phyloP scores from a whole-genome alignment of 352 stramenopile species.

The Hyaloperonospora brassicae region DNA sequence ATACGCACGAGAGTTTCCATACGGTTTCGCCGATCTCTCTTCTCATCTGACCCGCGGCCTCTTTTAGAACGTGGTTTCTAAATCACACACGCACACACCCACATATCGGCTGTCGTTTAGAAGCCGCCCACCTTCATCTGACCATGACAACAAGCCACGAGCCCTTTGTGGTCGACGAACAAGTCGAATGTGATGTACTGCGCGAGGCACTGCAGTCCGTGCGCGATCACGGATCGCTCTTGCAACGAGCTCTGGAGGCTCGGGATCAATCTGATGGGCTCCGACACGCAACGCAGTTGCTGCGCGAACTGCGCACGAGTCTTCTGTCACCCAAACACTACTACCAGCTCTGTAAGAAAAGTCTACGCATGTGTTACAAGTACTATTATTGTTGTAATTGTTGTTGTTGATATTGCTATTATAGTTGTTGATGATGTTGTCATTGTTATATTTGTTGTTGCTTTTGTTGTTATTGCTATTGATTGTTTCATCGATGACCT shows the following conservation, averaged over 20 bases:
- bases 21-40: neutral
- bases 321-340: conserved; percentile 98
- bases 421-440: neutral
- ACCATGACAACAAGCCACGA: conserved; percentile 4
- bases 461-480: no score
- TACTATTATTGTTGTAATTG: no score
- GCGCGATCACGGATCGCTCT: conserved; percentile 72
- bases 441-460: neutral
- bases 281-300: conserved; percentile 72
- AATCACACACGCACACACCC: no score
- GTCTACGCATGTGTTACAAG: no score
- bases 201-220: conserved; percentile 64
- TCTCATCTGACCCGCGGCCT: conserved; percentile 1
- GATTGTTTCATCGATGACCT: no score
- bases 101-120: no score
- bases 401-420: neutral
- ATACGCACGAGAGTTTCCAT: neutral
- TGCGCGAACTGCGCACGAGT: conserved; percentile 80
- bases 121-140: no score
- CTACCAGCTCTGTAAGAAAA: conserved; percentile 95
- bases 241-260: conserved; percentile 76
- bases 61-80: conserved; percentile 11
- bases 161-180: conserved; percentile 51
- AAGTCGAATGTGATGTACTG: conserved; percentile 65
- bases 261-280: conserved; percentile 69